Evolutionary conservation across 805 yeast species (phyloP).

Genomic region (Metschnikowia corniflorae): DNA sequence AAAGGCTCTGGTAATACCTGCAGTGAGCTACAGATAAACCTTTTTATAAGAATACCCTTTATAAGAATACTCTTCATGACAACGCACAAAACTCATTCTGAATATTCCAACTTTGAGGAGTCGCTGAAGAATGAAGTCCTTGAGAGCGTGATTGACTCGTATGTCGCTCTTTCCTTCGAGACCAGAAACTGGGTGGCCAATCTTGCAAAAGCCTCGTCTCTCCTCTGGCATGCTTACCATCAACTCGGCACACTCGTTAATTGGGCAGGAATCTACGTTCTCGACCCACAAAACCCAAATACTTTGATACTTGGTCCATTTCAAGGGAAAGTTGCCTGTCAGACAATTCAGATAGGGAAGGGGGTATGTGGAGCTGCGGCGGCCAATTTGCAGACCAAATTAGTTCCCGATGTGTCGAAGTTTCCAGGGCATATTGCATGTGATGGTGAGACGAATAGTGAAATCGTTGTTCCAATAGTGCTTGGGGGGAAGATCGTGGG

Average conservation of each 20-base stretch:
- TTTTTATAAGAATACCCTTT: too few relatives aligned
- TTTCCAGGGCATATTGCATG: constrained; percentile 96
- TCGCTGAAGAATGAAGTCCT: constrained; percentile 51
- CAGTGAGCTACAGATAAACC: too few relatives aligned
- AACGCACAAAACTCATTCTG: constrained; percentile 57
- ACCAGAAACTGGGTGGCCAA: constrained; percentile 87
- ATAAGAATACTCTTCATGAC: too few relatives aligned
- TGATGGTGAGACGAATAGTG: constrained; percentile 92
- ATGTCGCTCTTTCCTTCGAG: constrained; percentile 58
- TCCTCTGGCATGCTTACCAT: constrained; percentile 84
- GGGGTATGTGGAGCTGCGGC: constrained; percentile 97
- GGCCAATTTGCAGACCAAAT: constrained; percentile 50
- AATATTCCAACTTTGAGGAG: constrained; percentile 52
- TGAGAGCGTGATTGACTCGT: constrained; percentile 54
- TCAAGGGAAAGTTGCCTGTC: constrained; percentile 97
- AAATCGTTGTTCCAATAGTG: constrained; percentile 82
- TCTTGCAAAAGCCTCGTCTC: constrained; percentile 78
- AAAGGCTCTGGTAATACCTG: too few relatives aligned
- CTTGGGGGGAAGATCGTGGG: constrained; percentile 50
- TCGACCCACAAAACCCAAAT: constrained; percentile 30
- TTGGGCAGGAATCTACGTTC: constrained; percentile 91
- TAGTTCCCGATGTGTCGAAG: constrained; percentile 71
- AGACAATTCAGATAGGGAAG: constrained; percentile 65
- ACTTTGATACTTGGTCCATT: constrained; percentile 84
- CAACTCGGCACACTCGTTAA: constrained; percentile 59